Conservation (phyloP, 2,329 filamentous ascomycete genomes). For the Cladosporium phlei region DNA sequence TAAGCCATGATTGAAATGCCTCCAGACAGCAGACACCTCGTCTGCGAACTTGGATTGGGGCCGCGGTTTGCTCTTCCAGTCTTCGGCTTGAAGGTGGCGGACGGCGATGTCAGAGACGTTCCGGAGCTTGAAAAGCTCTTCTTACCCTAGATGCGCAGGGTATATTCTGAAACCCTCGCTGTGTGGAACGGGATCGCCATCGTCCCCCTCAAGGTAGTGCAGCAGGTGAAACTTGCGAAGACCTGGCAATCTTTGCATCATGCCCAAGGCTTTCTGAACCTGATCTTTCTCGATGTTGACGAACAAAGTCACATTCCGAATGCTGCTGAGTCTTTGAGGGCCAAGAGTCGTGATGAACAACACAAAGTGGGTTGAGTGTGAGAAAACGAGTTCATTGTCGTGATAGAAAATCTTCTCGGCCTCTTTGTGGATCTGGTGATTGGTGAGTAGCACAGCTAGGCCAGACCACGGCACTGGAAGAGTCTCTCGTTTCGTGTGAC, state of each 20-base stretch:
- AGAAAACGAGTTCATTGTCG: slow-evolving; percentile 39
- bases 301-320: neutral
- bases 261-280: neutral
- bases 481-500: neutral
- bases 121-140: neutral
- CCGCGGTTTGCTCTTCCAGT: neutral
- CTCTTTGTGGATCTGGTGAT: slow-evolving; percentile 45
- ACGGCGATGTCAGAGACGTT: neutral
- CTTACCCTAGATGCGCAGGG: too few species aligned
- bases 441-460: slow-evolving; percentile 38
- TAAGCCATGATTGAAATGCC: neutral
- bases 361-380: neutral
- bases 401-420: slow-evolving; percentile 43
- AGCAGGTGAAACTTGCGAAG: neutral
- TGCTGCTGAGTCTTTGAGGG: neutral
- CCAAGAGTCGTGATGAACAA: neutral
- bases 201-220: neutral
- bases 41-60: neutral
- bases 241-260: neutral
- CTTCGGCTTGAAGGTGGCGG: neutral
- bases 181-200: neutral
- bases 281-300: neutral
- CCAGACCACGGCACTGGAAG: slow-evolving; percentile 17
- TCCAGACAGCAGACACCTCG: too few species aligned
- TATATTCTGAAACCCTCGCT: neutral